Conservation (phyloP, 495 filamentous ascomycete species). For the Hypomontagnella monticulosa region DNA sequence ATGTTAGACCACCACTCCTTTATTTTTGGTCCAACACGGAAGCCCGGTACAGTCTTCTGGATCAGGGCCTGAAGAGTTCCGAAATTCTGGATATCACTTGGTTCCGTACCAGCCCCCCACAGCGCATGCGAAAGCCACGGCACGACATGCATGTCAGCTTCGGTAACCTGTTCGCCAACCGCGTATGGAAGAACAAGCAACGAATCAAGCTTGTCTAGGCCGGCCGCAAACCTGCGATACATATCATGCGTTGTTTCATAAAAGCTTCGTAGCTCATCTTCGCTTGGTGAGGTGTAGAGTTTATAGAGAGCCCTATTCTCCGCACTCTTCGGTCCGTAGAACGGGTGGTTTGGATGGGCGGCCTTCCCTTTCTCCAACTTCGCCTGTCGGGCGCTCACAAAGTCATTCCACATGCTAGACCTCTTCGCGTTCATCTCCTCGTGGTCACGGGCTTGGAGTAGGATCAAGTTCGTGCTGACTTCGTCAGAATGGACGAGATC, state of each 20-base stretch:
- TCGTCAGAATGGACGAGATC: neutral
- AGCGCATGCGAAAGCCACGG: neutral
- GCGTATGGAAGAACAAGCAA: neutral
- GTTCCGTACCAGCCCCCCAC: neutral
- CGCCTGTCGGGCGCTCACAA: neutral
- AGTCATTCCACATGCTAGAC: neutral
- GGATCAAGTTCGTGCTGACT: neutral
- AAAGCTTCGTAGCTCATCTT: neutral
- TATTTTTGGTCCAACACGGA: neutral
- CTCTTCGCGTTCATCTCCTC: neutral
- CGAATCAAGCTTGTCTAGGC: neutral
- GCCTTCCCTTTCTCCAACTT: neutral
- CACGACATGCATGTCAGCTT: neutral
- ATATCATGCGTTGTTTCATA: neutral
- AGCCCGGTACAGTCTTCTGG: neutral
- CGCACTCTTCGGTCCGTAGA: neutral
- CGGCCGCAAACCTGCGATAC: neutral
- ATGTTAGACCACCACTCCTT: slow-evolving; percentile 1
- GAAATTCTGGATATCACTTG: neutral
- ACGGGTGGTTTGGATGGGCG: neutral
- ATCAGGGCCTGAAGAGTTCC: neutral
- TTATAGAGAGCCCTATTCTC: neutral
- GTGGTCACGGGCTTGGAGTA: neutral
- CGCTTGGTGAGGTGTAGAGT: neutral
- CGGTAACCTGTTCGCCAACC: neutral